A percentile compares a stretch with the other conserved stretches of the same genome.
Evolutionary conservation across 192 early-diverging fungal species (phyloP).

Genomic region (Dissophora globulifera): DNA sequence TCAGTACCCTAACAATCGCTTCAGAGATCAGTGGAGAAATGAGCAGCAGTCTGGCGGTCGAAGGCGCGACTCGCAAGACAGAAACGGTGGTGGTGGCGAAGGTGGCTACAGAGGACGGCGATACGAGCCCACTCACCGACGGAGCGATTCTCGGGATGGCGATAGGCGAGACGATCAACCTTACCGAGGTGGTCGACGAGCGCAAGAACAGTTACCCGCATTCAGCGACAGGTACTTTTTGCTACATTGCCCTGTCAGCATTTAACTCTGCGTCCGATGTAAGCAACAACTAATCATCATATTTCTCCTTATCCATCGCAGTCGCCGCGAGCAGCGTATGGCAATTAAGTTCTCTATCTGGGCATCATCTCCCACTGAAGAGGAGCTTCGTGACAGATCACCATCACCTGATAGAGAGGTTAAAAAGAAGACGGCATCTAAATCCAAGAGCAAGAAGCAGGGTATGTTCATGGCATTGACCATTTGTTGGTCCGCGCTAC

Average conservation of each 20-base stretch:
- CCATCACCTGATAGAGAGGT: conserved; percentile 36
- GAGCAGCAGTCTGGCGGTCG: not conserved
- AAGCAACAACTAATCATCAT: no score
- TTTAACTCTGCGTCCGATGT: no score
- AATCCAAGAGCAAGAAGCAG: conserved; percentile 19
- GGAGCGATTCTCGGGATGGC: not conserved
- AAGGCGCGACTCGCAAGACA: not conserved
- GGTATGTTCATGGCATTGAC: no score
- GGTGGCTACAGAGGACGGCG: conserved; percentile 5
- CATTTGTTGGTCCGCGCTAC: no score
- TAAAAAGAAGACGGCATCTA: conserved; percentile 30
- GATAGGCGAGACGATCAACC: conserved; percentile 8
- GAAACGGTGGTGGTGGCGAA: not conserved
- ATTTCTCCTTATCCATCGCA: conserved; percentile 3
- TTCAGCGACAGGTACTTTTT: conserved; percentile 29
- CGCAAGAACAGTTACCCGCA: conserved; percentile 16
- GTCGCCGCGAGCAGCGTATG: conserved; percentile 55
- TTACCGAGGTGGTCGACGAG: conserved; percentile 32
- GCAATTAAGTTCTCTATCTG: conserved; percentile 61
- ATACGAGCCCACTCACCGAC: not conserved
- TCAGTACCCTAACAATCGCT: not conserved
- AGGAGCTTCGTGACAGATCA: conserved; percentile 56
- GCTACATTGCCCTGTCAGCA: no score
- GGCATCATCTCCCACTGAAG: conserved; percentile 65
- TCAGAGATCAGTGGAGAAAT: not conserved